Base-by-base conservation (phyloP, 768 basidiomycete genomes). In the Tylopilus subfusipes region DNA sequence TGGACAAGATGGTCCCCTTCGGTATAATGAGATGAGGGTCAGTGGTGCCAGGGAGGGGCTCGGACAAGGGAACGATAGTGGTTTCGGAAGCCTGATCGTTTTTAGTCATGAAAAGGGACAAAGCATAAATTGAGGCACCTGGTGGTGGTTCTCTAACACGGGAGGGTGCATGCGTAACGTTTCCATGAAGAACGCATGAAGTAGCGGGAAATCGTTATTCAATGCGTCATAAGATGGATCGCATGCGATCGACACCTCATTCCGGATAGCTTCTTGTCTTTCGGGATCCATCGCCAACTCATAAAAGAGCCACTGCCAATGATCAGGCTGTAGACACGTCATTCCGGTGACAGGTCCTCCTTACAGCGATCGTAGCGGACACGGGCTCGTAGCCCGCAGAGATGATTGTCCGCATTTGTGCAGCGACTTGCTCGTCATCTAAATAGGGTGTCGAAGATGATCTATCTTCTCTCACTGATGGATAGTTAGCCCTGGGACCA, bases 101-200 rank as follows among this genome's bases (percentile, higher is more conserved):
- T 12, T 67, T 21, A 64, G 56, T 30, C 27, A 29, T 18, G 27
- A 42, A 5, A 27, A 49, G 19, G 48, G 21, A 42, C 7, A 42
- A 18, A 11, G 45, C 38, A 21, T 19, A 38, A 30, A 45, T 25
- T 29, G 25, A 62, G 58, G 47, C 36, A 78, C 82, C 70, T 83
- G 80, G 52, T 87, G 84, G 60, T 85, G 82, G 58, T 86, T 85
- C 65, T 86, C 84, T 27, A 82, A 62, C 31, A 87, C 77, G 1
- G 84, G 76, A 18, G 85, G 79, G 60, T 85, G 82, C 43, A 86
- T 64, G 27, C 85, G 79, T 18, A 87, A 69, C 4, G 80, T 80
- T 66, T 86, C 85, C 60, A 80, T 79, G 42, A 87, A 53, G 10
- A 83, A 78, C 2, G 83, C 82, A 48, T 87, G 81, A 18, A 88